Evolutionary conservation across 2,329 filamentous ascomycete genomes (phyloP).

Genomic region (Claviceps quebecensis): DNA sequence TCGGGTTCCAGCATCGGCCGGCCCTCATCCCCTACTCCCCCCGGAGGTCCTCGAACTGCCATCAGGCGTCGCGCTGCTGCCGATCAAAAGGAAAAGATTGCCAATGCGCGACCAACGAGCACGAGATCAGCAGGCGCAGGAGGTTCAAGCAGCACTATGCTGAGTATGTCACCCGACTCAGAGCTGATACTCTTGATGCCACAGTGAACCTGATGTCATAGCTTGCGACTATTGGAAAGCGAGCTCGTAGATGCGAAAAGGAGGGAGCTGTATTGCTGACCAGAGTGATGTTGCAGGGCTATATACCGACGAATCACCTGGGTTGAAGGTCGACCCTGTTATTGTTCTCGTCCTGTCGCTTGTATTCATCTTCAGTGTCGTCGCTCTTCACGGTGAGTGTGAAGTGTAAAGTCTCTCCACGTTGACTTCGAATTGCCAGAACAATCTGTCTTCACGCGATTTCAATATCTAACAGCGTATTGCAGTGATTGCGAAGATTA

Average conservation of each 20-base stretch:
- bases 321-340: conserved; percentile 93
- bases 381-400: conserved; percentile 57
- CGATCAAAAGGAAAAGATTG: conserved; percentile 93
- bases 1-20: conserved; percentile 60
- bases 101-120: conserved; percentile 83
- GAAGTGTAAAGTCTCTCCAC: background rate
- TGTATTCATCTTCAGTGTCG: conserved; percentile 97
- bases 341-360: conserved; percentile 92
- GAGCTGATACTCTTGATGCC: too few relatives aligned
- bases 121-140: conserved; percentile 89
- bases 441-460: background rate
- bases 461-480: background rate
- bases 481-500: conserved; percentile 87
- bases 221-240: background rate
- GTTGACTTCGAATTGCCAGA: background rate
- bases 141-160: conserved; percentile 94
- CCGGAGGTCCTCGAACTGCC: conserved; percentile 86
- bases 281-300: conserved; percentile 43
- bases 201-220: background rate
- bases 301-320: conserved; percentile 96
- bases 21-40: conserved; percentile 74
- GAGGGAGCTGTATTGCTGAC: background rate
- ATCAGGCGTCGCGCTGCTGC: conserved; percentile 91
- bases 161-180: conserved; percentile 58
- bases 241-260: background rate